A percentile compares a stretch with the other conserved stretches of the same genome.
Evolutionary conservation across 2,329 filamentous ascomycete species (phyloP).

Genomic region (Aspergillus sp.): DNA sequence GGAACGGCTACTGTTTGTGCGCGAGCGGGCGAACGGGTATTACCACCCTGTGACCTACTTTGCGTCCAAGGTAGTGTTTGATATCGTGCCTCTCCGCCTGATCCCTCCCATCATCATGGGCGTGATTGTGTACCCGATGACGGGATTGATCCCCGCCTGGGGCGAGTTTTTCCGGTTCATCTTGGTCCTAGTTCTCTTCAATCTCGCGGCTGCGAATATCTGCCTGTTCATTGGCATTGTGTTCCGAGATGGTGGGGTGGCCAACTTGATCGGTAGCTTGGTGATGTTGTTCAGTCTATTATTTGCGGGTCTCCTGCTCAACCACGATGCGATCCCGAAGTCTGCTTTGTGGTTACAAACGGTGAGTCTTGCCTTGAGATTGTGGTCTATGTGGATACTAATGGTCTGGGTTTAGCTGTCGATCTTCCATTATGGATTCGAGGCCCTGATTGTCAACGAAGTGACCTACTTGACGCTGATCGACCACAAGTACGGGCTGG

Average conservation of each 20-base stretch:
- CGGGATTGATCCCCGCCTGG: constrained; percentile 78
- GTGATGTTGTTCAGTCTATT: constrained; percentile 97
- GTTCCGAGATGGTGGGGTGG: constrained; percentile 86
- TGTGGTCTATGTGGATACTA: background rate
- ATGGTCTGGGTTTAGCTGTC: constrained; percentile 60
- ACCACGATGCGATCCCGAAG: constrained; percentile 86
- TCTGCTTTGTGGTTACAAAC: constrained; percentile 86
- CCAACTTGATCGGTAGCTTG: constrained; percentile 87
- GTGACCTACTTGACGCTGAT: constrained; percentile 85
- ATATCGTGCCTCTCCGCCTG: constrained; percentile 90
- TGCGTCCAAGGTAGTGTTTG: constrained; percentile 93
- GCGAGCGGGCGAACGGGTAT: constrained; percentile 94
- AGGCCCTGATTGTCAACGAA: constrained; percentile 95
- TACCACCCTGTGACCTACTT: constrained; percentile 95
- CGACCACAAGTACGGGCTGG: constrained; percentile 92
- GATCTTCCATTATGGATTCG: constrained; percentile 98
- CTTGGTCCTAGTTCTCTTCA: constrained; percentile 90
- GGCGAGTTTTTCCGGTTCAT: constrained; percentile 88
- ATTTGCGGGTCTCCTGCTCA: constrained; percentile 90
- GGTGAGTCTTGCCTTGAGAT: constrained; percentile 45
- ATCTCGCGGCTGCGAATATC: constrained; percentile 87
- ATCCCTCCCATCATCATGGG: constrained; percentile 95
- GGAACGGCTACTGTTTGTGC: constrained; percentile 85
- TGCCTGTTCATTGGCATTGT: constrained; percentile 96
- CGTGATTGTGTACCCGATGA: constrained; percentile 97